Base-by-base conservation (phyloP, 495 filamentous ascomycete species). In the Talaromyces trachyspermus region DNA sequence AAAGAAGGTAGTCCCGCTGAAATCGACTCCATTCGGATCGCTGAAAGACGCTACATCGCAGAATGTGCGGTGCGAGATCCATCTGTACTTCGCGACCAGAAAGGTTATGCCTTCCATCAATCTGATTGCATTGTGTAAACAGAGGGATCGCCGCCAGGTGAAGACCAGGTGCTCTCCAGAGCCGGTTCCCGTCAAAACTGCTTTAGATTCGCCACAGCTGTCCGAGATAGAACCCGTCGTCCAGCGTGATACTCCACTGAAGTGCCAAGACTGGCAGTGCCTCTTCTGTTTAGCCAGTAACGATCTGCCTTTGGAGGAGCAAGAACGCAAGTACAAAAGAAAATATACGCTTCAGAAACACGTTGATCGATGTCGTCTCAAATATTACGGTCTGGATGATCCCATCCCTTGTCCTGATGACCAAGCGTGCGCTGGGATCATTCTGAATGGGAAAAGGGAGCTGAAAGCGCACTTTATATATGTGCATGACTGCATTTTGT, bases 291-390 rank as follows among this genome's bases (percentile, higher is more conserved):
- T 44, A 20, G 27, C 18, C n/a, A 15, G 35, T 15, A 11, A 44
- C 17, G 42, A 23, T 20, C 42, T 44, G 26, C 22, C 23, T 20
- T 44, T 44, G 22, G 42, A 44, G 35, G 35, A 38, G 14, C n/a
- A n/a, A 19, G 10, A 44, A 3, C 24, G 18, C 23, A 12, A 44
- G 17, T 44, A 44, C 22, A 33, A 29, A 33, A 44, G 22, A 6
- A 44, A 44, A 33, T 44, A 29, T 27, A 44, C 22, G 10, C 12
- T 44, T 17, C 23, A 44, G 22, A 29, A 33, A 29, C 22, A 44
- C 24, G 23, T 44, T 5, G 27, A 44, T 33, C 23, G 23, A 33
- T 44, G 12, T 3, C 23, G 24, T 33, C 22, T 44, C 27, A 9
- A 29, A 29, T 3, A 5, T 19, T 44, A 29, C 22, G 24, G 27